phyloP scores from a whole-genome alignment of 768 basidiomycete genomes.

The Naematelia aurantialba region DNA sequence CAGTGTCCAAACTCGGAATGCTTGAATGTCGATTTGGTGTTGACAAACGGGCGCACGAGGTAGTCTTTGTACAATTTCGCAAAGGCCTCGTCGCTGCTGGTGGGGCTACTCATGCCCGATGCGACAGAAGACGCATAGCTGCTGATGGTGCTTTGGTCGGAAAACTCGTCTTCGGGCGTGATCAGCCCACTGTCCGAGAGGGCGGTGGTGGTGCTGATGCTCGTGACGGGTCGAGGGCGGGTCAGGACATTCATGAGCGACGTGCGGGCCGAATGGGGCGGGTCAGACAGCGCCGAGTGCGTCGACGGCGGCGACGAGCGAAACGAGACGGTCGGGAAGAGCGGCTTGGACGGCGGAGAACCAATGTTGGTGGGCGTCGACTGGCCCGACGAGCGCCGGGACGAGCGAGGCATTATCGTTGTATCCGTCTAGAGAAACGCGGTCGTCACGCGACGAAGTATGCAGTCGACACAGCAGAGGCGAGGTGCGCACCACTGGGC shows the following conservation, averaged over 20 bases:
- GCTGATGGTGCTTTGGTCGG: conserved; percentile 31
- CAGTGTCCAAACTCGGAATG: conserved; percentile 92
- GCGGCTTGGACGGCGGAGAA: conserved; percentile 15
- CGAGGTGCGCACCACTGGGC: no score
- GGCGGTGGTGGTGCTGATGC: conserved; percentile 4
- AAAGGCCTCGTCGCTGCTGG: conserved; percentile 23
- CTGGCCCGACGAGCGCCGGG: not conserved
- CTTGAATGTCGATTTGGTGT: conserved; percentile 40
- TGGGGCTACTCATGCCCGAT: conserved; percentile 5
- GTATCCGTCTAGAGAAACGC: no score
- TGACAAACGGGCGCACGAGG: conserved; percentile 43
- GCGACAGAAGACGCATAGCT: conserved; percentile 32
- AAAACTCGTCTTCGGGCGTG: conserved; percentile 28
- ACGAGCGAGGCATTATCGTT: not conserved
- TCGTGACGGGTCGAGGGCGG: conserved; percentile 21
- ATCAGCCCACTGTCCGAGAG: conserved; percentile 8
- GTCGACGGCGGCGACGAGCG: conserved; percentile 10
- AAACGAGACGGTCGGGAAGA: conserved; percentile 21
- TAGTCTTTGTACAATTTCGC: conserved; percentile 36
- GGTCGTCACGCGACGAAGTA: no score
- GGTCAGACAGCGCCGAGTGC: conserved; percentile 8
- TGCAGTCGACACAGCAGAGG: no score
- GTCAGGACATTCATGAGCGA: conserved; percentile 44
- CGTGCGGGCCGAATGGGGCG: conserved; percentile 31
- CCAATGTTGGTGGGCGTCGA: not conserved